Evolutionary conservation across 192 early-diverging fungal species (phyloP), one percentile per base, ranked within the genome.

Genomic region (Linderina pennispora): DNA sequence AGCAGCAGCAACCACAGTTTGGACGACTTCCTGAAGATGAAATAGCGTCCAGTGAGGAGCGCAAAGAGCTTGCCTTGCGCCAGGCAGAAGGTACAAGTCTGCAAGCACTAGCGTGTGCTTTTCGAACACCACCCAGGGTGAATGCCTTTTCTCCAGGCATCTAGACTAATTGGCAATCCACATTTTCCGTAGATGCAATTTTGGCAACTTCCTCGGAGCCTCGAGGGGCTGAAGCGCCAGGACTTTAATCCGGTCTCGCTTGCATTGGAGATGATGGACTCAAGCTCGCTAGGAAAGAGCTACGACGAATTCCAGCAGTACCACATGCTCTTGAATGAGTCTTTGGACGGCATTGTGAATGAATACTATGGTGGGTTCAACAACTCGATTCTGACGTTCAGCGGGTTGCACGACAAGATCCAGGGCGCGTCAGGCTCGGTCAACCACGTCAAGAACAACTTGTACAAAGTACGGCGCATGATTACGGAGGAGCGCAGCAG

Each of bases 351-450:
- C 19, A 86, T 89, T 40, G 82, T 85, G 8, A 74, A 87, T 57
- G 87, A 87, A 42, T 87, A 85, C 55, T 87, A 89, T 45, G 78
- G 80, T 24, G 85, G 87, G 9, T 89, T 89, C 50, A 89, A 87
- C 46, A 80, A 82, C 36, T 87, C 87, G 6, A 89, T 89, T 52
- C 67, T 85, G 64, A 85, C 83, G 36, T 89, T 86, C 47, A 82
- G 87, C 16, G 87, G 84, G 13, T 78, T 89, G 10, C 74, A 86
- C 24, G 78, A 85, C 23, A 79, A 80, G 48, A 82, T 89, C 45
- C 66, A 74, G 35, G 80, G 75, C 62, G 73, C 87, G 0, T 81
- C 82, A 34, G 62, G 66, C 47, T 75, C 84, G 18, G 80, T 85
- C 18, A 72, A 74, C 34, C 71, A 79, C 28, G 65, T 87, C 44